These are phyloP conservation scores for Silene uniflora DNA, from an alignment of 148 eudicot species.

Conservation along the genomic window DNA sequence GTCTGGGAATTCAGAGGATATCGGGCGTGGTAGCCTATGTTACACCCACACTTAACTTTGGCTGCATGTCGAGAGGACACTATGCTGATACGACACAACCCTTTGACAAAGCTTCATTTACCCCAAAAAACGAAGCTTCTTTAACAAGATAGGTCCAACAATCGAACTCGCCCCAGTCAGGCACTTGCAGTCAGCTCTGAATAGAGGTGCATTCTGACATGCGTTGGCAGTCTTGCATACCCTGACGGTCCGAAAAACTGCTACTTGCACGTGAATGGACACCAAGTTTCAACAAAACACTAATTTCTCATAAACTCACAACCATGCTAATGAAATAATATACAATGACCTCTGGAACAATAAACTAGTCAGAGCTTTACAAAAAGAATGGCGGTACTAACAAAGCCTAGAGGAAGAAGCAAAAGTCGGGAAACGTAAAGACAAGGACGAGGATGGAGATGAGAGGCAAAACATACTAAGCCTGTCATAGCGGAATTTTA, in stretches of 20 bases:
- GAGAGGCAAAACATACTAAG: constrained; percentile 14
- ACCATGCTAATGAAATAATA: constrained; percentile 16
- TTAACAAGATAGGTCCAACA: neutral
- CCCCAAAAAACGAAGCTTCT: no score
- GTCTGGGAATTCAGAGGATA: neutral
- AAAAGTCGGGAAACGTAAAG: constrained; percentile 15
- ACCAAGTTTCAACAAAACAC: constrained; percentile 11
- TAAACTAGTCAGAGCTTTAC: constrained; percentile 28
- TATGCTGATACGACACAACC: no score
- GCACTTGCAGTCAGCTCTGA: neutral
- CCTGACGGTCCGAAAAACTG: neutral
- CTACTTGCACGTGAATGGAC: neutral
- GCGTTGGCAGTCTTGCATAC: no score
- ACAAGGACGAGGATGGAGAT: neutral
- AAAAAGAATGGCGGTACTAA: constrained; percentile 19
- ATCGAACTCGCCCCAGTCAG: neutral
- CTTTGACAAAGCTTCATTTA: no score
- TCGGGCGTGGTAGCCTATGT: neutral
- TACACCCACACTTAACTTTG: no score
- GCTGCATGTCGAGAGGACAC: no score
- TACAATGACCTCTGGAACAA: constrained; percentile 21
- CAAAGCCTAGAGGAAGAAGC: constrained; percentile 18
- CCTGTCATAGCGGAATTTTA: constrained; percentile 8
- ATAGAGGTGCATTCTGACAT: neutral
- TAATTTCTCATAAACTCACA: constrained; percentile 22